A percentile compares a stretch with the other conserved stretches of the same genome.
Conservation (phyloP, 768 basidiomycete species). For the Boletus vinaceobasis region DNA sequence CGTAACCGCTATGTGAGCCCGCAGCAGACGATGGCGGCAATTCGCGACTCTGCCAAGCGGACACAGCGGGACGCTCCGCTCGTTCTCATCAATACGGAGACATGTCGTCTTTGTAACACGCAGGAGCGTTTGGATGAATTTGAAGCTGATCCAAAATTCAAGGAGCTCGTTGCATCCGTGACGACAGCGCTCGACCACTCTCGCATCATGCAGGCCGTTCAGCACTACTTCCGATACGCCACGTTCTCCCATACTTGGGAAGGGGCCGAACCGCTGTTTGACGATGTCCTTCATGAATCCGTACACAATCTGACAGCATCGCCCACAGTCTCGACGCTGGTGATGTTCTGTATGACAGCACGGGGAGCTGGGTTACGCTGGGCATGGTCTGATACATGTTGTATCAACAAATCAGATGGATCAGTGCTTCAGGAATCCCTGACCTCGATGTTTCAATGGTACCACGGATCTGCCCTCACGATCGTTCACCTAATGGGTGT, state of each 20-base stretch:
- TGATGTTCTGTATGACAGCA: not conserved
- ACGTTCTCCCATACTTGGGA: not conserved
- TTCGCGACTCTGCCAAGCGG: not conserved
- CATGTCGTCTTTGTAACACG: not conserved
- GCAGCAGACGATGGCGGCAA: not conserved
- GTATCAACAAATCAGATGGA: not conserved
- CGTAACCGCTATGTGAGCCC: not conserved
- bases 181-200: not conserved
- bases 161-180: not conserved
- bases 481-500: too few relatives aligned
- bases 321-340: not conserved
- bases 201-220: not conserved
- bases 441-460: too few relatives aligned
- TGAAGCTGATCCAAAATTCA: not conserved
- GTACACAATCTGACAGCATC: not conserved
- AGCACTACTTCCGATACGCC: not conserved
- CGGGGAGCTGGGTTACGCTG: not conserved
- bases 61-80: not conserved
- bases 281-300: not conserved
- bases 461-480: too few relatives aligned
- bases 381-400: not conserved
- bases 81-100: not conserved
- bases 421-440: not conserved
- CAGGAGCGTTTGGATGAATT: not conserved
- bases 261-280: not conserved